Base-by-base conservation (phyloP, 2,329 filamentous ascomycete genomes). In the Macroventuria anomochaeta region DNA sequence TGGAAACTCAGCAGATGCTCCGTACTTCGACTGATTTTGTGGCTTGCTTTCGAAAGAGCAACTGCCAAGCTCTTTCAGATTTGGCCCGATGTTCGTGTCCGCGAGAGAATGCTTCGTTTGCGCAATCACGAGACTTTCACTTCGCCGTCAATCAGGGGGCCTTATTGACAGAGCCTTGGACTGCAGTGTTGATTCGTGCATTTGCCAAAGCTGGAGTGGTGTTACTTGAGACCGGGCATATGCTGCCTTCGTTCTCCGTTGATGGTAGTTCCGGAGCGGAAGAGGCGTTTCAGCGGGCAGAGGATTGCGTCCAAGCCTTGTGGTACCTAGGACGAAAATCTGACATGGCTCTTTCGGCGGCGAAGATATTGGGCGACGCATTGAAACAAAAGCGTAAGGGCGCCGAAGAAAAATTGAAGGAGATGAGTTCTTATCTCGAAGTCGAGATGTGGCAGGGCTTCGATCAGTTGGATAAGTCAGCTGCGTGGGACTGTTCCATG, bases 141-240 rank as follows among this genome's bases (percentile, higher is more conserved):
- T 79, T 80, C 50, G 81, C 82, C 0, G 74, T 84, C 20, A 81
- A 78, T 34, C 77, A 83, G 53, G 82, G 80, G 2, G 80, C 83
- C 1, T 74, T 86, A n/a, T 64, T 86, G 49, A 84, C 82, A 0
- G 83, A 86, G 58, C 84, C 84, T 2, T 86, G 83, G 83, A 84
- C 83, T 1, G 79, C 80, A 32, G 78, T 85, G 2, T 68, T 85
- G 23, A 79, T 84, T 36, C 75, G 81, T 21, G 78, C 78, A 0
- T 85, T 85, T 53, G 76, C 79, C 20, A 81, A 78, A 61, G 79
- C 81, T 0, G 78, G 70, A 8, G 69, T 70, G 15, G 63, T 77
- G 3, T 62, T 76, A 13, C 68, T 84, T 5, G 71, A 77, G 7
- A 65, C 66, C 17, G 71, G 75, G 8, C 53, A 62, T 3, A 57